These are phyloP conservation scores for Chondrus crispus DNA, from an alignment of 23 red algal species.

Conservation along the genomic window DNA sequence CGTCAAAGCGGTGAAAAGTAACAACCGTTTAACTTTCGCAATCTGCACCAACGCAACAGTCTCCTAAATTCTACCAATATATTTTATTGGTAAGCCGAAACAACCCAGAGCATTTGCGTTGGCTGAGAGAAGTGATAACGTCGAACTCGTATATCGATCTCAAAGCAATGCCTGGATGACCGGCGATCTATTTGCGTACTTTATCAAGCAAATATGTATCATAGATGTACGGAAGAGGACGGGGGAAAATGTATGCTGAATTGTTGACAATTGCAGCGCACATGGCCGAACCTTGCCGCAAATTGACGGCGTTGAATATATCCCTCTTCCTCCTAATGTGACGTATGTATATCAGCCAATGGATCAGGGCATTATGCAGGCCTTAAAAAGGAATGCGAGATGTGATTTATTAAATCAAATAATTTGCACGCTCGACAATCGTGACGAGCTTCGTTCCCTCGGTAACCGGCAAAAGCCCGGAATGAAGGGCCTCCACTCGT, in stretches of 20 bases:
- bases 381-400: not conserved
- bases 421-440: too few relatives aligned
- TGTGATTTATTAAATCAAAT: too few relatives aligned
- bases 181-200: not conserved
- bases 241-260: not conserved
- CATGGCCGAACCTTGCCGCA: not conserved
- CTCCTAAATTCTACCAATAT: not conserved
- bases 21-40: not conserved
- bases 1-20: not conserved
- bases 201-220: not conserved
- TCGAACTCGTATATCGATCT: not conserved
- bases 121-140: not conserved
- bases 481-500: too few relatives aligned
- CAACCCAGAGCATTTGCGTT: not conserved
- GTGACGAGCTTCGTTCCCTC: too few relatives aligned
- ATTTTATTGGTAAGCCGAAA: not conserved
- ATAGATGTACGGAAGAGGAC: not conserved
- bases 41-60: not conserved
- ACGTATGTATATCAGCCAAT: not conserved
- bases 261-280: not conserved
- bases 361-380: not conserved
- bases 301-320: not conserved
- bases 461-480: too few relatives aligned
- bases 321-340: not conserved
- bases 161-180: not conserved